Evolutionary conservation across 2,329 filamentous ascomycete species (phyloP), one percentile per base, ranked within the genome.

Genomic region (Myriosclerotinia duriaeana): DNA sequence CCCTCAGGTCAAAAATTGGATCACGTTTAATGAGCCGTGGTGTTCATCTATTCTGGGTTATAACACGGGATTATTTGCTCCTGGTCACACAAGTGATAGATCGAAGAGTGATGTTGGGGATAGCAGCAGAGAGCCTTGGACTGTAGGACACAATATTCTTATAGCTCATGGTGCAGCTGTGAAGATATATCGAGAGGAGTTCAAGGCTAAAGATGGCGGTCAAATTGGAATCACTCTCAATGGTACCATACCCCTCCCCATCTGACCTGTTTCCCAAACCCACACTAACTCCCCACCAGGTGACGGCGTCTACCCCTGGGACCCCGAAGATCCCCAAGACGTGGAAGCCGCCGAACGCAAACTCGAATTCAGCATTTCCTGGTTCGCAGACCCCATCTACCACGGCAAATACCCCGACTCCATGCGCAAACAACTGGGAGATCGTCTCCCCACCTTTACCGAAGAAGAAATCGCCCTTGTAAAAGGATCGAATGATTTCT

Each of bases 11-110:
- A 92, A 92, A 81, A 84, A 91, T 79, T 96, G 92, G 92, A 91
- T 93, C 77, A 95, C 91, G 36, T 92, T 94, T 80, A 95, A 95
- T 77, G 92, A 96, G 81, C 92, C 92, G 4, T 95, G 90, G 87
- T 96, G 91, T 79, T 91, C 87, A 70, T 87, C 89, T 63, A 88
- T 95, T 69, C 83, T 95, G 53, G 92, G 92, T 46, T 95, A 94
- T 79, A 90, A 84, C 75, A 86, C 85, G 53, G 92, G 92, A 38
- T 81, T 87, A 69, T 93, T 93, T 76, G 92, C 92, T 14, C 92
- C 92, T 0, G 92, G 92, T n/a, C 88, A 86, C 75, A 91, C 88
- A 8, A 92, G 89, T 72, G 88, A 95, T 78, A 86, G 91, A 69
- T 83, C 76, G 68, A 91, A 88, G 82, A 91, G 85, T 61, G 74